Evolutionary conservation across 2,329 filamentous ascomycete species (phyloP).

Genomic region (Microdochium nivale): DNA sequence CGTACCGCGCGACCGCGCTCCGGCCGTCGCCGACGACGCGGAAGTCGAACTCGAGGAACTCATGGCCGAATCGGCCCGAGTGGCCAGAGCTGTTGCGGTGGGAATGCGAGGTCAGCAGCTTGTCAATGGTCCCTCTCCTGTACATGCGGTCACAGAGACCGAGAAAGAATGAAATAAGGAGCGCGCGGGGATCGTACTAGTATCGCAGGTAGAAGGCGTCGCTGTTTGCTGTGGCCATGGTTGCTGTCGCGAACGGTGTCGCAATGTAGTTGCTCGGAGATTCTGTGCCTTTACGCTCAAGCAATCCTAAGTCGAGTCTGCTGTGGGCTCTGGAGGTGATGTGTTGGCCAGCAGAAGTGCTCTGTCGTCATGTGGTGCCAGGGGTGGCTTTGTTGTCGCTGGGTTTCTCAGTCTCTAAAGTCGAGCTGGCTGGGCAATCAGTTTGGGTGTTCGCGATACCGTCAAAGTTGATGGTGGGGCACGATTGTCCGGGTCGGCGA

Average conservation of each 20-base stretch:
- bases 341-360: background rate
- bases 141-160: too few relatives aligned
- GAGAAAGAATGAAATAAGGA: background rate
- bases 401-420: too few relatives aligned
- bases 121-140: too few relatives aligned
- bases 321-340: background rate
- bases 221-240: conserved; percentile 41
- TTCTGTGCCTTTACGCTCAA: background rate
- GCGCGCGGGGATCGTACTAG: conserved; percentile 61
- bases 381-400: too few relatives aligned
- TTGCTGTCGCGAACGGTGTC: background rate
- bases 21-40: conserved; percentile 84
- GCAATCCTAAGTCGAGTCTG: too few relatives aligned
- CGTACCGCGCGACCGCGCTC: conserved; percentile 90
- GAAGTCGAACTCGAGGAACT: conserved; percentile 98
- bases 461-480: too few relatives aligned
- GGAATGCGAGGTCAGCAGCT: conserved; percentile 12
- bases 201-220: conserved; percentile 95
- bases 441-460: too few relatives aligned
- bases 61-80: conserved; percentile 93
- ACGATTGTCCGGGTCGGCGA: too few relatives aligned
- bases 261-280: background rate
- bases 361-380: too few relatives aligned
- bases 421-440: too few relatives aligned
- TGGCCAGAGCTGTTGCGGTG: conserved; percentile 72